A percentile compares a stretch with the other conserved stretches of the same genome.
phyloP scores from a whole-genome alignment of 805 yeast species.

The Ogataea angusta region DNA sequence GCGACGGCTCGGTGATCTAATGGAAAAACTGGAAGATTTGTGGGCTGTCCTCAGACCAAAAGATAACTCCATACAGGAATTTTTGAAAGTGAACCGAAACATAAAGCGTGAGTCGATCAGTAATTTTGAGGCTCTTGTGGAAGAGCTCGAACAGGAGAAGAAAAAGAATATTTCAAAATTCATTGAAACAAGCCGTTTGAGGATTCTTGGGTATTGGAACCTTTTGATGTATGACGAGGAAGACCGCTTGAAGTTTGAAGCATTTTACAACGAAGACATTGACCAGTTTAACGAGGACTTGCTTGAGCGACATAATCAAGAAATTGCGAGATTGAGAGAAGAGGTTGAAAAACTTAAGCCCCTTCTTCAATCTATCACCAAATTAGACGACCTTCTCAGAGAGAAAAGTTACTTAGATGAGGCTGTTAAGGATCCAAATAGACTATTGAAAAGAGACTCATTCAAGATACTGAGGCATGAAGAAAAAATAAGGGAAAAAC shows the following conservation, averaged over 20 bases:
- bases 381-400: slow-evolving; percentile 49
- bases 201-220: slow-evolving; percentile 62
- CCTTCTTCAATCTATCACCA: slow-evolving; percentile 52
- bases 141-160: slow-evolving; percentile 57
- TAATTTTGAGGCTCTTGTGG: slow-evolving; percentile 53
- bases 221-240: slow-evolving; percentile 53
- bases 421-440: slow-evolving; percentile 74
- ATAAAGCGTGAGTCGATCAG: slow-evolving; percentile 46
- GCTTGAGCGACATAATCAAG: slow-evolving; percentile 61
- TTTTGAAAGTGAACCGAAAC: slow-evolving; percentile 42
- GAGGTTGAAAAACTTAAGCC: slow-evolving; percentile 52
- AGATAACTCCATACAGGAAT: slow-evolving; percentile 28
- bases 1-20: slow-evolving; percentile 33
- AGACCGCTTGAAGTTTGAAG: slow-evolving; percentile 47
- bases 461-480: slow-evolving; percentile 78
- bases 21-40: slow-evolving; percentile 35
- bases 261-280: slow-evolving; percentile 37
- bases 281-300: slow-evolving; percentile 51
- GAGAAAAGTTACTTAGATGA: slow-evolving; percentile 65
- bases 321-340: slow-evolving; percentile 48
- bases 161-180: slow-evolving; percentile 64
- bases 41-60: slow-evolving; percentile 45
- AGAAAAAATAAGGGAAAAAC: slow-evolving; percentile 67
- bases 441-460: slow-evolving; percentile 70
- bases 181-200: slow-evolving; percentile 56